Conservation (phyloP, 139 green algal species). For the Chlorella sp. region DNA sequence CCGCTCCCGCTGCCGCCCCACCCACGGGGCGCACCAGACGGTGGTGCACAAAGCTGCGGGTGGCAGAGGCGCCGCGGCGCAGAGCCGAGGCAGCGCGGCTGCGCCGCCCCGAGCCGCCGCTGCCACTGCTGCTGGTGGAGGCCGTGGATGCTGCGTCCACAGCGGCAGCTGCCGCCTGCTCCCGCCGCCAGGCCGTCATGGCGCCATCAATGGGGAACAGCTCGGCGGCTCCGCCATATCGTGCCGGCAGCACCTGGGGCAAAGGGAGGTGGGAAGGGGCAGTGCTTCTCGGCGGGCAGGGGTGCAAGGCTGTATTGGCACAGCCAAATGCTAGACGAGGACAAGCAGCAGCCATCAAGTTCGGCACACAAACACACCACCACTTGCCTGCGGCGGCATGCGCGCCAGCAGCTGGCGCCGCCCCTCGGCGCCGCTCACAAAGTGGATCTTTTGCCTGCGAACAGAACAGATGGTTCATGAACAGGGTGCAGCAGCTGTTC, state of each 20-base stretch:
- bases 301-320: too few relatives aligned
- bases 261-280: neutral
- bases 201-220: conserved; percentile 58
- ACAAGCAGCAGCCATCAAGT: too few relatives aligned
- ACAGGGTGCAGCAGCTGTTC: too few relatives aligned
- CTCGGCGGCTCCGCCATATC: conserved; percentile 58
- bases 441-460: conserved; percentile 63
- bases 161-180: neutral
- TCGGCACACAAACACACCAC: too few relatives aligned
- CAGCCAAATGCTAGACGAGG: too few relatives aligned
- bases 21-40: neutral
- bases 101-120: neutral
- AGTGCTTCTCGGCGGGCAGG: neutral
- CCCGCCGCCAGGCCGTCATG: conserved; percentile 16
- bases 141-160: neutral
- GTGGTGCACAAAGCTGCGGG: neutral
- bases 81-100: neutral
- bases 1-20: neutral
- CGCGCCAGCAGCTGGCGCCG: conserved; percentile 24
- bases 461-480: too few relatives aligned
- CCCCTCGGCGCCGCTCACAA: conserved; percentile 44
- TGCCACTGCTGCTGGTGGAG: neutral
- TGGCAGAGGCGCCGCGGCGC: neutral
- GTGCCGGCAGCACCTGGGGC: conserved; percentile 58
- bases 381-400: conserved; percentile 29